These are phyloP conservation scores for Termitomyces sp. DNA, from an alignment of 768 basidiomycete genomes.

Conservation along the genomic window DNA sequence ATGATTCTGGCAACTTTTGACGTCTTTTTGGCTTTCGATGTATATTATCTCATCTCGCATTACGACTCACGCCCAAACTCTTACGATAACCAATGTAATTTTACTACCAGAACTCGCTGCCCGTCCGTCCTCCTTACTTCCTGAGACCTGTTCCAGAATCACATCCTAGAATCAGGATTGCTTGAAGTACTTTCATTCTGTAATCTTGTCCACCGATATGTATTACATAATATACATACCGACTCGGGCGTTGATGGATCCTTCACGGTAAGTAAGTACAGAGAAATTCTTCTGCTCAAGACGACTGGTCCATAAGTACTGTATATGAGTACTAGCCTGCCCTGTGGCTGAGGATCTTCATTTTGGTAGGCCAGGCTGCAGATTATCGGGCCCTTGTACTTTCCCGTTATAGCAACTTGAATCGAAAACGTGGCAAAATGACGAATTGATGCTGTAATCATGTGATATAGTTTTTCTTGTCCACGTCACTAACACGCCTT, in stretches of 20 bases:
- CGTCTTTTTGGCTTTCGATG: not conserved
- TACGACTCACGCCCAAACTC: conserved; percentile 13
- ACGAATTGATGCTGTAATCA: not conserved
- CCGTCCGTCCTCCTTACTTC: not conserved
- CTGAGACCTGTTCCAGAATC: not conserved
- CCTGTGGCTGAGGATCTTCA: not conserved
- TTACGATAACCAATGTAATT: conserved; percentile 17
- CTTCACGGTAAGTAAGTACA: no score
- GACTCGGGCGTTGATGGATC: no score
- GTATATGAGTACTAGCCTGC: not conserved
- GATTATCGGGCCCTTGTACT: not conserved
- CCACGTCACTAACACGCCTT: not conserved
- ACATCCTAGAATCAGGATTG: not conserved
- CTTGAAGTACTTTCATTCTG: not conserved
- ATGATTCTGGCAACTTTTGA: conserved; percentile 9
- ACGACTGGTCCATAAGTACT: no score
- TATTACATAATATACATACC: no score
- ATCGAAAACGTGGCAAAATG: not conserved
- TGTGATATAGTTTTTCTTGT: not conserved
- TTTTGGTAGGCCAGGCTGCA: not conserved
- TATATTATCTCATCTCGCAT: conserved; percentile 4
- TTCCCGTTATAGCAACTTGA: not conserved
- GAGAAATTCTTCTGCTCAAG: no score
- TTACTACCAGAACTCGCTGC: not conserved
- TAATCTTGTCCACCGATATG: no score